Evolutionary conservation across 2,329 filamentous ascomycete genomes (phyloP), one percentile per base, ranked within the genome.

Genomic region (Remersonia thermophila): DNA sequence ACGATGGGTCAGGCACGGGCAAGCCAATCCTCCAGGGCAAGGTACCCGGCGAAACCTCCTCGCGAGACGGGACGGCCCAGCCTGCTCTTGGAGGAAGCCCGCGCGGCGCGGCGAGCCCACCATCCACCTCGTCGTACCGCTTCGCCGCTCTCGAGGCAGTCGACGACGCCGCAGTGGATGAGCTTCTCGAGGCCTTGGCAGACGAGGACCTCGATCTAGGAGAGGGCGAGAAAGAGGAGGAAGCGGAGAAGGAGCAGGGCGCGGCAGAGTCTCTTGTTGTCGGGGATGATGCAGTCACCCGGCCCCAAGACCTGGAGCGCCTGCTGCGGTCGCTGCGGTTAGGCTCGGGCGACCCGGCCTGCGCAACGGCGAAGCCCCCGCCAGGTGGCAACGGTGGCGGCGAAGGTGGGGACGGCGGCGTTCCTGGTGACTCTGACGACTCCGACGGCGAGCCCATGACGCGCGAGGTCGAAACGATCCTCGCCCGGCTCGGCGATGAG

Each of bases 381-480:
- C n/a, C n/a, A n/a, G n/a, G n/a, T n/a, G n/a, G n/a, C n/a, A n/a
- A n/a, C n/a, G n/a, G n/a, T n/a, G n/a, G n/a, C n/a, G n/a, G n/a
- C n/a, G n/a, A n/a, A n/a, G n/a, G n/a, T n/a, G n/a, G n/a, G n/a
- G n/a, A n/a, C n/a, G n/a, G n/a, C n/a, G n/a, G n/a, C n/a, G n/a
- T n/a, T n/a, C n/a, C n/a, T n/a, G n/a, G n/a, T n/a, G n/a, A 44
- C 8, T 39, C 48, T 13, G 54, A 56, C 33, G 57, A 71, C 45
- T 73, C 69, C 0, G 68, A 73, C n/a, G 62, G 62, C 1, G 67
- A 71, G 25, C 47, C 47, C 2, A 71, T 71, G 65, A 51, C 51
- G 4, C 53, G 51, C 4, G 58, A 68, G 33, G 56, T 65, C 3
- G 56, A 66, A 27, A 51, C 61, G 12, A 53, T 70, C 7, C 57